A percentile compares a stretch with the other conserved stretches of the same genome.
Conservation (phyloP, 2,329 filamentous ascomycete species). For the Gnomoniopsis smithogilvyi region DNA sequence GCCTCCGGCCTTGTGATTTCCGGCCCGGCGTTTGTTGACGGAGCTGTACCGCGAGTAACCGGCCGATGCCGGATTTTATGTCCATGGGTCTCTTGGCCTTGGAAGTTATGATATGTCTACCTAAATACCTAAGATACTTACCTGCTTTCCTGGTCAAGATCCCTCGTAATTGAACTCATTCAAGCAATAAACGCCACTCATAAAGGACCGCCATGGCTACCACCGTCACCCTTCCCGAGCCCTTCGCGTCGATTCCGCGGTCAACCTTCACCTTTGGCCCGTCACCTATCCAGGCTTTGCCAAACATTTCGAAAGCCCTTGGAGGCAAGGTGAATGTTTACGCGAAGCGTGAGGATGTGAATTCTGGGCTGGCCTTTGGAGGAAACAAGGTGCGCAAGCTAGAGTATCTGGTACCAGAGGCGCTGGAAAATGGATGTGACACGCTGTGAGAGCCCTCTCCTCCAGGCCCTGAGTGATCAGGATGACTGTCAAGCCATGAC, state of each 20-base stretch:
- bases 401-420: conserved; percentile 67
- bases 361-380: conserved; percentile 63
- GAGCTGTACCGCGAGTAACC: background rate
- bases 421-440: conserved; percentile 51
- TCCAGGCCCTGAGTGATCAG: background rate
- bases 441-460: conserved; percentile 42
- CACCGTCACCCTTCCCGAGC: conserved; percentile 50
- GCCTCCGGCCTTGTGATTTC: background rate
- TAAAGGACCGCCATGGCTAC: conserved; percentile 1
- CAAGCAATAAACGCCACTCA: background rate
- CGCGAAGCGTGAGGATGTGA: conserved; percentile 71
- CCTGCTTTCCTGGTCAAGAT: background rate
- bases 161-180: background rate
- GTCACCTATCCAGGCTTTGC: conserved; percentile 65
- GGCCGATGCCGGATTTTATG: conserved; percentile 17
- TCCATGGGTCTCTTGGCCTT: background rate
- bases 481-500: background rate
- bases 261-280: conserved; percentile 62
- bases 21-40: background rate
- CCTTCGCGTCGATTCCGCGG: conserved; percentile 61
- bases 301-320: conserved; percentile 60
- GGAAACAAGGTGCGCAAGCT: conserved; percentile 70
- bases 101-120: background rate
- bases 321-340: conserved; percentile 60
- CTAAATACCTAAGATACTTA: background rate